Evolutionary conservation across 352 stramenopile genomes (phyloP).

Genomic region (Pythium phragmitis): DNA sequence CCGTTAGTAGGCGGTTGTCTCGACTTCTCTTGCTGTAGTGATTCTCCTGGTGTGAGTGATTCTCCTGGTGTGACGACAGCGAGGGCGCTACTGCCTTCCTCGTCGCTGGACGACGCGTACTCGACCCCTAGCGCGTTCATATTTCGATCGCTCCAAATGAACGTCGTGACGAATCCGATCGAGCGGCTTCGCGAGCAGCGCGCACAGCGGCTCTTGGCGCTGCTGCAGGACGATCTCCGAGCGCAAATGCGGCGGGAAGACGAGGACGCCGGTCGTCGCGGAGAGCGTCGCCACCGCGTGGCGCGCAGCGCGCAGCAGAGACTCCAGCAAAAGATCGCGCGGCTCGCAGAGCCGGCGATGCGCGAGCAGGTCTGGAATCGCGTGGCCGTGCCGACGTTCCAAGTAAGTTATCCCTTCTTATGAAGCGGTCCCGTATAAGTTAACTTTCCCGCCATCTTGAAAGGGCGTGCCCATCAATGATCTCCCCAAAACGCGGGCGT

Average conservation of each 20-base stretch:
- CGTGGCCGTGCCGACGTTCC: slow-evolving; percentile 37
- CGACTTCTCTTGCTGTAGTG: not conserved
- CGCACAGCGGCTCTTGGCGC: slow-evolving; percentile 51
- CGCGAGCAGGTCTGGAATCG: slow-evolving; percentile 56
- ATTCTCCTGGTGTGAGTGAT: not conserved
- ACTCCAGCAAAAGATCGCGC: slow-evolving; percentile 45
- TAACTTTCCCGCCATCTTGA: slow-evolving; percentile 9
- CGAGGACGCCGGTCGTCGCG: slow-evolving; percentile 32
- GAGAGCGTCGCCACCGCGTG: slow-evolving; percentile 21
- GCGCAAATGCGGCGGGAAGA: slow-evolving; percentile 58
- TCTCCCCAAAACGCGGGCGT: slow-evolving; percentile 62
- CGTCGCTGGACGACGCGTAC: slow-evolving; percentile 40
- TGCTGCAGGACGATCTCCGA: slow-evolving; percentile 58
- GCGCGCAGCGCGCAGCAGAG: slow-evolving; percentile 34
- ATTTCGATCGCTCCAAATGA: slow-evolving; percentile 13
- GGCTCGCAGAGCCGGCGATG: slow-evolving; percentile 42
- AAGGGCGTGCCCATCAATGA: slow-evolving; percentile 46
- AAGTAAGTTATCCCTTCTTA: slow-evolving; percentile 35
- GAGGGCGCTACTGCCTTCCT: slow-evolving; percentile 11
- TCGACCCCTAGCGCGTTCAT: slow-evolving; percentile 39
- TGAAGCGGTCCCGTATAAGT: slow-evolving; percentile 3
- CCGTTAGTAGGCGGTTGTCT: not conserved
- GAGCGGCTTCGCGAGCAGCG: slow-evolving; percentile 66
- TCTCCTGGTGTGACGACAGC: not conserved
- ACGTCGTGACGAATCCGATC: slow-evolving; percentile 38